Evolutionary conservation across 352 stramenopile genomes (phyloP).

Genomic region (Pythium volutum): DNA sequence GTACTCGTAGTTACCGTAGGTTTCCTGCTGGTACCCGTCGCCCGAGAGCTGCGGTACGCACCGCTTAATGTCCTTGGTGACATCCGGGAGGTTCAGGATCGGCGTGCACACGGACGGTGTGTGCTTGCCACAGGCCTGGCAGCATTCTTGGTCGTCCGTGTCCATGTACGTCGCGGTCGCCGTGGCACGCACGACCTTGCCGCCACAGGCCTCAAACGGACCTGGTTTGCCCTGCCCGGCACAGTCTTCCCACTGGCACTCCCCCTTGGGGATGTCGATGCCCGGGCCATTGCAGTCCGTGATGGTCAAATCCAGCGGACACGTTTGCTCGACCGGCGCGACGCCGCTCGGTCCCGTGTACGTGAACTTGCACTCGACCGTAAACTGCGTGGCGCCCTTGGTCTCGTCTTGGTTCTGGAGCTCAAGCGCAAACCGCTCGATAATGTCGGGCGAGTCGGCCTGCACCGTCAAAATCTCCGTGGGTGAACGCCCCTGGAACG

Average conservation of each 20-base stretch:
- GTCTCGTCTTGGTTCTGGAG: slow-evolving; percentile 45
- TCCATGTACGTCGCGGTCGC: slow-evolving; percentile 27
- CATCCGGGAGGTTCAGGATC: slow-evolving; percentile 40
- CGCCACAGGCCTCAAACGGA: slow-evolving; percentile 49
- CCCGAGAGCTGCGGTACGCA: slow-evolving; percentile 30
- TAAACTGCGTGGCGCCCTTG: slow-evolving; percentile 36
- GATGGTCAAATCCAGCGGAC: slow-evolving; percentile 43
- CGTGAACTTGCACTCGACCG: slow-evolving; percentile 50
- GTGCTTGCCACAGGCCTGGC: slow-evolving; percentile 32
- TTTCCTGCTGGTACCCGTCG: slow-evolving; percentile 21
- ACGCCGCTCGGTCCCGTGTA: slow-evolving; percentile 37
- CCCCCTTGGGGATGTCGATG: slow-evolving; percentile 41
- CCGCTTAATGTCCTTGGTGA: slow-evolving; percentile 49
- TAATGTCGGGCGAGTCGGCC: slow-evolving; percentile 35
- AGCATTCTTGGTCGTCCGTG: slow-evolving; percentile 37
- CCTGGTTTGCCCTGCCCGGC: slow-evolving; percentile 28
- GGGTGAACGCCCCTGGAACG: slow-evolving; percentile 27
- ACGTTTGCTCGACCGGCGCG: slow-evolving; percentile 28
- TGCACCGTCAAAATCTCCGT: slow-evolving; percentile 37
- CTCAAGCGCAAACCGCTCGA: slow-evolving; percentile 54
- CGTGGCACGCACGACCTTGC: slow-evolving; percentile 31
- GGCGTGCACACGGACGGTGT: slow-evolving; percentile 34
- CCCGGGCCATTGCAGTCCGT: slow-evolving; percentile 53
- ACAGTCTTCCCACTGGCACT: slow-evolving; percentile 42
- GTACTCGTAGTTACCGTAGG: slow-evolving; percentile 19